Base-by-base conservation (phyloP, 139 green algal species). In the Closterium sp. region DNA sequence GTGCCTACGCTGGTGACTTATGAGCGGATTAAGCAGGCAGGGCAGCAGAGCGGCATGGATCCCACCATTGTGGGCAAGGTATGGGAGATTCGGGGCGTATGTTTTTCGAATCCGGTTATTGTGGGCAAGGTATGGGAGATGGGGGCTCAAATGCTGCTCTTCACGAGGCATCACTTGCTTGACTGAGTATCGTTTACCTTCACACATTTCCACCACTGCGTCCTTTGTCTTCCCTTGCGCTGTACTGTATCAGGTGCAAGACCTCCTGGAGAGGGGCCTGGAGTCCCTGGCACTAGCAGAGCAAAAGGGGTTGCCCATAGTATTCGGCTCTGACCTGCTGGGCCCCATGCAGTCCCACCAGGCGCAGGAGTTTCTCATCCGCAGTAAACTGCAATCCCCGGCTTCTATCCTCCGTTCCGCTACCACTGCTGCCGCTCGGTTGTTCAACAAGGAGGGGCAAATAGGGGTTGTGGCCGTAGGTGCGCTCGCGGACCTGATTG, bases 1-100 rank as follows among this genome's bases (percentile, higher is more conserved):
- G 96, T 97, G n/a, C 95, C 95, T 55, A 97, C 96, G 1, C 89
- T 95, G 0, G 90, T 96, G 16, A 97, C 96, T 1, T 97, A 97
- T 81, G 88, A 93, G 3, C 87, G 93, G 84, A 87, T 97, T 16
- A 81, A 38, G 25, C 34, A 92, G 16, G 88, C 93, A 0, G 95
- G 95, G 2, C 93, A 90, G 30, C 55, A 76, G 55, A 76, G 55
- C 55, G 55, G 55, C 55, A 76, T 76, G 55, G 55, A 76, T 2
- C 16, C 2, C 55, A 28, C 2, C 55, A 76, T 76, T 19, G 55
- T 76, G 23, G 55, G 16, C 55, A 76, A 76, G 55, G 55, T 69
- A 25, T n/a, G n/a, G n/a, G n/a, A n/a, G n/a, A n/a, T n/a, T n/a
- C n/a, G n/a, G n/a, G n/a, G n/a, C n/a, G n/a, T n/a, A n/a, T n/a